A percentile compares a stretch with the other conserved stretches of the same genome.
These are phyloP conservation scores for Blastosporella zonata DNA, from an alignment of 1,284 basidiomycete genomes.

Conservation along the genomic window DNA sequence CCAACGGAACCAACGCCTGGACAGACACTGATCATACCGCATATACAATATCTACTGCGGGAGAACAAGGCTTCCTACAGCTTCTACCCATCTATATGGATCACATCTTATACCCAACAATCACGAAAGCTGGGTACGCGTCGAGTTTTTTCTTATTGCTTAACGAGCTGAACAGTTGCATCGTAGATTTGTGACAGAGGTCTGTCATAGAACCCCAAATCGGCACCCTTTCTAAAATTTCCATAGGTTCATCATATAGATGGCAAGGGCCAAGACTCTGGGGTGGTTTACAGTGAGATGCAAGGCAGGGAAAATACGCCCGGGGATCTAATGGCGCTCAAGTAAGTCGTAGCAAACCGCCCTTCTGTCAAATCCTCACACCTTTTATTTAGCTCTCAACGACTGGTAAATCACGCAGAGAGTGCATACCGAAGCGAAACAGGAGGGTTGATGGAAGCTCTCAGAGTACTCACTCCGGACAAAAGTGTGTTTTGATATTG, in stretches of 20 bases:
- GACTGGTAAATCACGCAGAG: slow-evolving; percentile 73
- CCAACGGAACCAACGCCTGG: slow-evolving; percentile 88
- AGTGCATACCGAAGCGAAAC: slow-evolving; percentile 97
- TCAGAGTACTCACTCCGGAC: slow-evolving; percentile 84
- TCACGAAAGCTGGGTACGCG: slow-evolving; percentile 77
- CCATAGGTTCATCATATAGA: slow-evolving; percentile 88
- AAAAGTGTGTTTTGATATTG: slow-evolving; percentile 62
- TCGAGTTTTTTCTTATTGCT: neutral
- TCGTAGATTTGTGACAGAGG: slow-evolving; percentile 81
- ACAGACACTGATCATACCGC: slow-evolving; percentile 88
- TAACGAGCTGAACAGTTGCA: slow-evolving; percentile 8
- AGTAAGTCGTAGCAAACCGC: slow-evolving; percentile 43
- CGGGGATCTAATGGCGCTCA: slow-evolving; percentile 85
- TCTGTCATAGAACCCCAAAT: slow-evolving; percentile 24
- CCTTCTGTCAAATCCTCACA: neutral
- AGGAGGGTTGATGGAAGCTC: slow-evolving; percentile 91
- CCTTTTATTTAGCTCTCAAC: slow-evolving; percentile 58
- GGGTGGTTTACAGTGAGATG: slow-evolving; percentile 98
- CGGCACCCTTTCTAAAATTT: slow-evolving; percentile 4
- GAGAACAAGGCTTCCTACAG: slow-evolving; percentile 93
- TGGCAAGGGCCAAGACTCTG: slow-evolving; percentile 86
- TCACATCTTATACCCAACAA: slow-evolving; percentile 95
- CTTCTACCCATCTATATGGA: slow-evolving; percentile 95
- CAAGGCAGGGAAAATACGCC: slow-evolving; percentile 95
- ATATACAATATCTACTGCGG: slow-evolving; percentile 97